phyloP scores from a whole-genome alignment of 768 basidiomycete species.

The Ephemerocybe angulata region DNA sequence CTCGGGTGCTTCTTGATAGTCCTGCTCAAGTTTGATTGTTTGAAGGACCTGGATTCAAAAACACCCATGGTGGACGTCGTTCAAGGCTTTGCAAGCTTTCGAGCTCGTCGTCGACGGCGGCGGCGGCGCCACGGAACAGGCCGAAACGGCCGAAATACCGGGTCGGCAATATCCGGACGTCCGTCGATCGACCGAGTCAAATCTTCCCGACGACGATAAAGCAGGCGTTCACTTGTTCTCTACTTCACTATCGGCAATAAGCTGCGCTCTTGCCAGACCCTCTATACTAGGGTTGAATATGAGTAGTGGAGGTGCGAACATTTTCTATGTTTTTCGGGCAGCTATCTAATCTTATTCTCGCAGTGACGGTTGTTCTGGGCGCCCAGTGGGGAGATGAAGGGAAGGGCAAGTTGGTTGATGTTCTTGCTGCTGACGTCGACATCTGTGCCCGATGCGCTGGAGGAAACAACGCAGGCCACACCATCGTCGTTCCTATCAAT shows the following conservation, averaged over 20 bases:
- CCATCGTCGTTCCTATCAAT: slow-evolving; percentile 82
- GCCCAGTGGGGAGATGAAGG: slow-evolving; percentile 94
- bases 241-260: background rate
- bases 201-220: background rate
- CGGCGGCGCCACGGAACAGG: background rate
- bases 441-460: slow-evolving; percentile 96
- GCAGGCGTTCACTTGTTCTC: no score
- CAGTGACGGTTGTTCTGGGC: slow-evolving; percentile 74
- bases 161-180: background rate
- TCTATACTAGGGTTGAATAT: slow-evolving; percentile 14
- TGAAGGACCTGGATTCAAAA: slow-evolving; percentile 44
- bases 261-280: background rate
- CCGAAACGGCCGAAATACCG: background rate
- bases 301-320: slow-evolving; percentile 25
- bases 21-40: slow-evolving; percentile 35
- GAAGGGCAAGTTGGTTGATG: slow-evolving; percentile 95
- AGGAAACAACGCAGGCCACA: slow-evolving; percentile 98
- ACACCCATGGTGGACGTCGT: slow-evolving; percentile 31
- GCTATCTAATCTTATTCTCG: slow-evolving; percentile 16
- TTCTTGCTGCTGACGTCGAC: slow-evolving; percentile 85
- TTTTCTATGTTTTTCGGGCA: background rate
- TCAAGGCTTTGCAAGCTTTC: background rate
- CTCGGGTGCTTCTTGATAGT: slow-evolving; percentile 58
- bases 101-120: background rate
- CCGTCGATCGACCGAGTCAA: background rate